These are phyloP conservation scores for Clausena lansium DNA, from an alignment of 345 rosid species.

Conservation along the genomic window DNA sequence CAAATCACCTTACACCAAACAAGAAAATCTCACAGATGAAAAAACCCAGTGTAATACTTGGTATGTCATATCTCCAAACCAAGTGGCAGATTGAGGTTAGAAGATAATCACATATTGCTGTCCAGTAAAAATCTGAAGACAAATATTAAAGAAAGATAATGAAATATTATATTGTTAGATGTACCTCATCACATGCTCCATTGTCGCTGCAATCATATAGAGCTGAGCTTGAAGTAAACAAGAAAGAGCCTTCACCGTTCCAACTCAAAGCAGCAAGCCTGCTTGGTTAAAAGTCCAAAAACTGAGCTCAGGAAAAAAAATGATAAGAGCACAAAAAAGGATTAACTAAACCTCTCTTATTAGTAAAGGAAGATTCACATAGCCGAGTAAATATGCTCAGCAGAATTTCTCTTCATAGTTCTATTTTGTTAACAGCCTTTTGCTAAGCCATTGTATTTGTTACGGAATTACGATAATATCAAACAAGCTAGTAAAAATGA, in stretches of 20 bases:
- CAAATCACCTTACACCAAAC: not conserved
- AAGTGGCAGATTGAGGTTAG: not conserved
- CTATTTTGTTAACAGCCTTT: not conserved
- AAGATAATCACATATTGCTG: not conserved
- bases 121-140: not conserved
- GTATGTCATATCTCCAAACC: not conserved
- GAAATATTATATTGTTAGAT: not conserved
- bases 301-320: not conserved
- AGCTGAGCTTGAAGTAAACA: constrained; percentile 91
- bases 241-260: constrained; percentile 85
- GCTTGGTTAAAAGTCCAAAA: constrained; percentile 20
- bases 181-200: constrained; percentile 81
- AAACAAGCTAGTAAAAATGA: not conserved
- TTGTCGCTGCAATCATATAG: constrained; percentile 76
- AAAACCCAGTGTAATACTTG: not conserved
- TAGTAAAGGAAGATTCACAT: not conserved
- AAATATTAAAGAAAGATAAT: not conserved
- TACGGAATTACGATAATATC: not conserved
- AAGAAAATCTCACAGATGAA: not conserved
- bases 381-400: not conserved
- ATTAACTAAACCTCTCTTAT: not conserved
- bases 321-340: too few species aligned
- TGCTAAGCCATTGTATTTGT: constrained; percentile 1
- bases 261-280: constrained; percentile 87
- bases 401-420: not conserved